Evolutionary conservation across 2,329 filamentous ascomycete genomes (phyloP).

Genomic region (Aspergillus terreus): DNA sequence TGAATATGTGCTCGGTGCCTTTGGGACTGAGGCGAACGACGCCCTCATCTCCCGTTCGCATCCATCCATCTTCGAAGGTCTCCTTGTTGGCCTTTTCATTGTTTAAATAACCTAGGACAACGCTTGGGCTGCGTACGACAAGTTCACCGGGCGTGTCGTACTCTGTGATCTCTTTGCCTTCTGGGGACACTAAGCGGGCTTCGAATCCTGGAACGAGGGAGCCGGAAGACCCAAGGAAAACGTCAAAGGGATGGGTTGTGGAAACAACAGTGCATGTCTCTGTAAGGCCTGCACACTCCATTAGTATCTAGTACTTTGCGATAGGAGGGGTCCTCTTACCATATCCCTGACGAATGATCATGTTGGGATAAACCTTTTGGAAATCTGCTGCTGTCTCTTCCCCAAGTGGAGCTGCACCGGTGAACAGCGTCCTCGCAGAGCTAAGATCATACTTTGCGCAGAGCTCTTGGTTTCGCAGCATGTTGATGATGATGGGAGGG

Average conservation of each 20-base stretch:
- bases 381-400: slow-evolving; percentile 67
- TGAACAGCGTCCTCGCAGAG: slow-evolving; percentile 63
- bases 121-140: slow-evolving; percentile 69
- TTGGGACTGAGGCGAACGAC: slow-evolving; percentile 60
- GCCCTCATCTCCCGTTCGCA: slow-evolving; percentile 83
- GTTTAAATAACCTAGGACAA: slow-evolving; percentile 80
- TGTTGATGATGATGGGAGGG: slow-evolving; percentile 75
- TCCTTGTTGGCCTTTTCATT: slow-evolving; percentile 79
- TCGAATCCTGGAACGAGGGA: slow-evolving; percentile 63
- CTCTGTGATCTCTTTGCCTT: slow-evolving; percentile 66
- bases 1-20: slow-evolving; percentile 76
- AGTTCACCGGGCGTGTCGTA: slow-evolving; percentile 78
- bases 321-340: slow-evolving; percentile 40
- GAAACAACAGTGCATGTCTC: slow-evolving; percentile 71
- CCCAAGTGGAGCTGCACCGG: slow-evolving; percentile 74
- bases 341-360: slow-evolving; percentile 69
- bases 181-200: slow-evolving; percentile 63
- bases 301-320: slow-evolving; percentile 1
- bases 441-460: slow-evolving; percentile 68
- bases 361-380: slow-evolving; percentile 58
- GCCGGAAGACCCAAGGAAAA: slow-evolving; percentile 69
- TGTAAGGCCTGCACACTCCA: slow-evolving; percentile 59
- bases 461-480: slow-evolving; percentile 62
- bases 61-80: slow-evolving; percentile 76
- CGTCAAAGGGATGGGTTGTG: slow-evolving; percentile 55